Evolutionary conservation across 495 filamentous ascomycete species (phyloP).

Genomic region (Hypoxylon cercidicola): DNA sequence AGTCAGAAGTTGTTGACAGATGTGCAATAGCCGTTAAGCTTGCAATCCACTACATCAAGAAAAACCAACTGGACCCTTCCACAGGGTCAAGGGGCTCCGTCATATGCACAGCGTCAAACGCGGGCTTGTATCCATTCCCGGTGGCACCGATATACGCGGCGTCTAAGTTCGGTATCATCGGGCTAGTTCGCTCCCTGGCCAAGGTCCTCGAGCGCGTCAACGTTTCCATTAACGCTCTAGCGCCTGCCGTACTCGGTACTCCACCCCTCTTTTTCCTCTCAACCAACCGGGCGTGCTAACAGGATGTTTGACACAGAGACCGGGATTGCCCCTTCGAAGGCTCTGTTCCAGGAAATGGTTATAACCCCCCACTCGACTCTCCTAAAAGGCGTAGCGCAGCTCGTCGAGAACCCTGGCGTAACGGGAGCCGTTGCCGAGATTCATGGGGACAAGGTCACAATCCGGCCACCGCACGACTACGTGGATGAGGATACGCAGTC

Average conservation of each 20-base stretch:
- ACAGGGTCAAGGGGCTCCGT: conserved; percentile 56
- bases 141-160: conserved; percentile 65
- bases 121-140: conserved; percentile 65
- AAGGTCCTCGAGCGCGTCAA: conserved; percentile 49
- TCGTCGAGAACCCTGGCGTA: conserved; percentile 54
- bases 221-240: conserved; percentile 65
- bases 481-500: conserved; percentile 62
- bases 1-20: neutral
- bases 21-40: conserved; percentile 58
- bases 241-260: conserved; percentile 62
- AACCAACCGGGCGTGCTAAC: conserved; percentile 7
- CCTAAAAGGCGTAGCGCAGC: conserved; percentile 54
- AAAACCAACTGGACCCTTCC: conserved; percentile 46
- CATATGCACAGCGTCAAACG: conserved; percentile 67
- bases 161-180: conserved; percentile 62
- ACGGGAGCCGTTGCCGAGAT: conserved; percentile 63
- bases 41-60: conserved; percentile 62
- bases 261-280: conserved; percentile 7
- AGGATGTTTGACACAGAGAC: conserved; percentile 51
- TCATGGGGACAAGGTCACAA: conserved; percentile 63
- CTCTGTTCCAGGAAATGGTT: conserved; percentile 61
- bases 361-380: conserved; percentile 65
- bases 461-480: conserved; percentile 58
- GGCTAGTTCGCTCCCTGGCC: conserved; percentile 61
- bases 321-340: conserved; percentile 56